phyloP scores from a whole-genome alignment of 306 rosid species.

The Clitoria ternatea region DNA sequence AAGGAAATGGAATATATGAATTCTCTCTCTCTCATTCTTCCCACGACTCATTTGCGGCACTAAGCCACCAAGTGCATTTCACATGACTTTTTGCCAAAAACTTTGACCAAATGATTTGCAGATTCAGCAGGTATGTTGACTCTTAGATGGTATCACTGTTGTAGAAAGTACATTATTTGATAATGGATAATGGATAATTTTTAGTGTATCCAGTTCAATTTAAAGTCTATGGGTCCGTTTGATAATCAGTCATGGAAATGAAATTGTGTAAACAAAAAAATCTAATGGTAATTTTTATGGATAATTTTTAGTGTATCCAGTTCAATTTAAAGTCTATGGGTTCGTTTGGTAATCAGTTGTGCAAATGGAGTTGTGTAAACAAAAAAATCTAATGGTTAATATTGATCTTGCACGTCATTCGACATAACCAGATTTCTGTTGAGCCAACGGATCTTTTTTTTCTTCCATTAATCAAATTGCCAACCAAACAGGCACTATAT shows the following conservation, averaged over 20 bases:
- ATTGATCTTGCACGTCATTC: too few relatives aligned
- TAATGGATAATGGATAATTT: neutral
- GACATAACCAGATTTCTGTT: too few relatives aligned
- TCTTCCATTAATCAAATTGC: too few relatives aligned
- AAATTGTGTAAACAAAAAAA: too few relatives aligned
- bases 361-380: too few relatives aligned
- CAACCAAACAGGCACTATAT: too few relatives aligned
- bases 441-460: too few relatives aligned
- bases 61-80: neutral
- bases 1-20: neutral
- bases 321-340: neutral
- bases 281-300: too few relatives aligned
- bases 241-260: too few relatives aligned
- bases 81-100: neutral
- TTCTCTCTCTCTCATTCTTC: neutral
- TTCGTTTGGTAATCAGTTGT: too few relatives aligned
- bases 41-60: neutral
- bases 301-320: neutral
- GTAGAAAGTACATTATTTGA: constrained; percentile 11
- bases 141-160: neutral
- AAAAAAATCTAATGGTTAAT: too few relatives aligned
- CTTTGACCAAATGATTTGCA: neutral
- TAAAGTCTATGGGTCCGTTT: too few relatives aligned
- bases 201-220: neutral
- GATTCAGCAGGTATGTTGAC: neutral